Base-by-base conservation (phyloP, 352 stramenopile genomes). In the Phytophthora cajani region DNA sequence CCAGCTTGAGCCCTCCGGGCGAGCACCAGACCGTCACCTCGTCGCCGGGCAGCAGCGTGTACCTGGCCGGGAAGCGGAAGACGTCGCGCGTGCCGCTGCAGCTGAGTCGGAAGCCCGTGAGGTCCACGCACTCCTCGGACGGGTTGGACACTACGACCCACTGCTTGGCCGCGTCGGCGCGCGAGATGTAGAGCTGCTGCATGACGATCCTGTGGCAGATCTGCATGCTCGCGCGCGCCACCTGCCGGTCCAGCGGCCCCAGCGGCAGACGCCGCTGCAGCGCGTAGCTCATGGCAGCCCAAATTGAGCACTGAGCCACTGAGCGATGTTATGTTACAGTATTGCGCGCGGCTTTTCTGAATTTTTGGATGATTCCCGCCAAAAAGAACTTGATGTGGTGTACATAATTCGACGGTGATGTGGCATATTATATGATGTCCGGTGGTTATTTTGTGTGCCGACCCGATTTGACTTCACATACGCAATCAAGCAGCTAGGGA, bases 131-230 rank as follows among this genome's bases (percentile, higher is more conserved):
- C 66, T 87, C 50, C 52, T 91, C 81, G 8, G 86, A 92, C 58
- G 88, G 82, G 59, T 96, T 96, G 46, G 88, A 88, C 68, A 96
- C 84, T 46, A 96, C 88, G 30, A 96, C 71, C 80, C 87, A 96
- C 69, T 96, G 88, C 68, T 91, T 90, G 17, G 69, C 56, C 25
- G 80, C 80, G 64, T 96, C 78, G 2, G 69, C 81, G 16, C 88
- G 87, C 10, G 87, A 92, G 55, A 96, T 79, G 74, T 94, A 96
- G n/a, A 96, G 78, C 75, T 94, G 82, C 66, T 93, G 87, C 85
- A 96, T 94, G 44, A 92, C 81, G 58, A 92, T 76, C 53, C 90
- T 90, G 65, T 92, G 87, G 73, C 85, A 93, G 55, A 96, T 91
- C 63, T 96, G 88, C 85, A 92, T 92, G 36, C 84, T 82, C 11